phyloP scores from a whole-genome alignment of 495 filamentous ascomycete genomes.

The Barbatosphaeria neglecta region DNA sequence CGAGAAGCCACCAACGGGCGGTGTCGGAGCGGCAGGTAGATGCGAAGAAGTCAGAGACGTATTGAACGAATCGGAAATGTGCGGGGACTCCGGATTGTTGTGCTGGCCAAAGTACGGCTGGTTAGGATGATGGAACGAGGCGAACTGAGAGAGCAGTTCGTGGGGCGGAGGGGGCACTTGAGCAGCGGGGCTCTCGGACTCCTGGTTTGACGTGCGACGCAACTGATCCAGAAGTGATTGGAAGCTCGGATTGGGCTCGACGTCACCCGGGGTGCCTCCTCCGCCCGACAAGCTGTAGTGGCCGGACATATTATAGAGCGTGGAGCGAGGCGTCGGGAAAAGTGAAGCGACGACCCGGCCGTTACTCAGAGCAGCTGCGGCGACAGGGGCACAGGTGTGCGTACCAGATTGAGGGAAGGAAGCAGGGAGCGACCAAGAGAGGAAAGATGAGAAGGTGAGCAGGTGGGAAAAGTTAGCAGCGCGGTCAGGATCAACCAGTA shows the following conservation, averaged over 20 bases:
- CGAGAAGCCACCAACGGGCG: constrained; percentile 26
- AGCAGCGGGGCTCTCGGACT: constrained; percentile 3
- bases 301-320: constrained; percentile 22
- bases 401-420: too few species aligned
- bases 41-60: constrained; percentile 23
- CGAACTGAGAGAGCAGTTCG: constrained; percentile 19
- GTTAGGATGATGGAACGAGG: constrained; percentile 19
- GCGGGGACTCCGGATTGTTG: constrained; percentile 18
- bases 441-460: too few species aligned
- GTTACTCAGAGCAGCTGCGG: too few species aligned
- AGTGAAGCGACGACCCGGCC: too few species aligned
- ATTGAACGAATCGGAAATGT: constrained; percentile 9
- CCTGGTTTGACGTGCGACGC: constrained; percentile 14
- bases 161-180: constrained; percentile 10
- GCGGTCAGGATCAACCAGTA: too few species aligned
- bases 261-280: constrained; percentile 8
- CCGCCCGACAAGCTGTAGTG: constrained; percentile 29
- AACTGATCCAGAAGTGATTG: constrained; percentile 25
- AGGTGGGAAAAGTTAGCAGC: too few species aligned
- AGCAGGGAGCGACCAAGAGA: too few species aligned
- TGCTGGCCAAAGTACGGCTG: constrained; percentile 28
- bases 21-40: constrained; percentile 34
- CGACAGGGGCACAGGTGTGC: too few species aligned
- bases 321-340: not conserved
- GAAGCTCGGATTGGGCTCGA: constrained; percentile 12